Base-by-base conservation (phyloP, 257 asterid species). In the Solanum tarapatanum region DNA sequence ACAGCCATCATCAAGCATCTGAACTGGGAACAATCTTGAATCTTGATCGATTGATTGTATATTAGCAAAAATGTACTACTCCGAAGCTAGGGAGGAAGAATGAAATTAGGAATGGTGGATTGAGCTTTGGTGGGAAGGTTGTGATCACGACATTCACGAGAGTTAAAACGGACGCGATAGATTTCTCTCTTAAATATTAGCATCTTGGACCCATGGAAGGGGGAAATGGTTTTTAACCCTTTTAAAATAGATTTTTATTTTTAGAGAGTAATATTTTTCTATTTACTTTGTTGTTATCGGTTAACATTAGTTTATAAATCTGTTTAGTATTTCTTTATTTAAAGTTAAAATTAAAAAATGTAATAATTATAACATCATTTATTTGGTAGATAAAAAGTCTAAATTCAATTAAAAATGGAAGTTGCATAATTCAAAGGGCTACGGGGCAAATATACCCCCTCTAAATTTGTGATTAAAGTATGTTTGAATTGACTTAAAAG, bases 1-100 rank as follows among this genome's bases (percentile, higher is more conserved):
- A 88, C 51, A 89, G 94, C 90, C 74, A 91, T 85, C 97, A 95
- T 95, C 33, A 43, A 79, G 21, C 68, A 80, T 45, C 41, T 62
- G 26, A 39, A 87, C 6, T 36, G 21, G 12, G 4, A 14, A 21
- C 30, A 80, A 64, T 77, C n/a, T 43, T 8, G 33, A 51, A 17
- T 72, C 39, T 19, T 55, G 62, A 55, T 55, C n/a, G 62, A 55
- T 55, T 55, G 1, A 77, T 77, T 77, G 35, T 11, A 77, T 75
- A 37, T 23, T 0, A n/a, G 9, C 39, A 23, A n/a, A 37, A 77
- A 77, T 17, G 80, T 72, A 75, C 16, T 37, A 36, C 83, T 21
- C 21, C 19, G 58, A 75, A 75, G 55, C 5, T 35, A 74, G 30
- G 37, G 30, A 74, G 13, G n/a, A 32, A 32, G 41, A 73, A n/a